phyloP scores from a whole-genome alignment of 805 yeast species.

The Candida succiphila region DNA sequence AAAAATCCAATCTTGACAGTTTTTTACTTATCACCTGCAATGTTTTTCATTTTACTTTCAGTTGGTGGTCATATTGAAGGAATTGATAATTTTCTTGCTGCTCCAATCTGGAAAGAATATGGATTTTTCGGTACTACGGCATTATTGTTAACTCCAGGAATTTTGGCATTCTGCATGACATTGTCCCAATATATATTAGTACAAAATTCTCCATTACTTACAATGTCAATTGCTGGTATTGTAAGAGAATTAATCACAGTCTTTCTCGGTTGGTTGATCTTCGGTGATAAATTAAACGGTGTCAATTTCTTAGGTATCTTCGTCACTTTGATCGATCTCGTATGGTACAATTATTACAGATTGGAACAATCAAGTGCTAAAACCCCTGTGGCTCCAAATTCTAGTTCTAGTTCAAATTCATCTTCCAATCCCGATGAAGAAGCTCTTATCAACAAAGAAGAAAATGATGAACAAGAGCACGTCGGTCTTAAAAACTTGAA shows the following conservation, averaged over 20 bases:
- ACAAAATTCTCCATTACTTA: slow-evolving; percentile 69
- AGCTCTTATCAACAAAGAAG: neutral
- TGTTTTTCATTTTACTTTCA: slow-evolving; percentile 49
- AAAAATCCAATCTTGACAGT: slow-evolving; percentile 74
- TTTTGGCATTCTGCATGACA: slow-evolving; percentile 79
- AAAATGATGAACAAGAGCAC: too few relatives aligned
- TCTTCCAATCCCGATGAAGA: neutral
- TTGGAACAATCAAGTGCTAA: slow-evolving; percentile 12
- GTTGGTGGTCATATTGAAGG: slow-evolving; percentile 68
- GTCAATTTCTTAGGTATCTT: slow-evolving; percentile 62
- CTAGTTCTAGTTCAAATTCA: neutral
- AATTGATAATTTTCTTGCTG: slow-evolving; percentile 33
- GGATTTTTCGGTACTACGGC: slow-evolving; percentile 44
- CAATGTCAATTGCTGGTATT: slow-evolving; percentile 83
- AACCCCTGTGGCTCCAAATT: slow-evolving; percentile 1
- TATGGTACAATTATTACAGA: slow-evolving; percentile 67
- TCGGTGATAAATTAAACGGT: slow-evolving; percentile 58
- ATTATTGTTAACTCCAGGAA: slow-evolving; percentile 65
- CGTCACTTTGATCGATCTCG: slow-evolving; percentile 62
- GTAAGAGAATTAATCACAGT: slow-evolving; percentile 84
- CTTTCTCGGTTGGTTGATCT: slow-evolving; percentile 48
- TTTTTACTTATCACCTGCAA: slow-evolving; percentile 69
- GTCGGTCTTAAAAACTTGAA: too few relatives aligned
- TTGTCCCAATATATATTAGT: slow-evolving; percentile 72
- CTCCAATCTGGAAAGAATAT: slow-evolving; percentile 49